Evolutionary conservation across 805 yeast genomes (phyloP).

Genomic region (Wickerhamiella lipophila): DNA sequence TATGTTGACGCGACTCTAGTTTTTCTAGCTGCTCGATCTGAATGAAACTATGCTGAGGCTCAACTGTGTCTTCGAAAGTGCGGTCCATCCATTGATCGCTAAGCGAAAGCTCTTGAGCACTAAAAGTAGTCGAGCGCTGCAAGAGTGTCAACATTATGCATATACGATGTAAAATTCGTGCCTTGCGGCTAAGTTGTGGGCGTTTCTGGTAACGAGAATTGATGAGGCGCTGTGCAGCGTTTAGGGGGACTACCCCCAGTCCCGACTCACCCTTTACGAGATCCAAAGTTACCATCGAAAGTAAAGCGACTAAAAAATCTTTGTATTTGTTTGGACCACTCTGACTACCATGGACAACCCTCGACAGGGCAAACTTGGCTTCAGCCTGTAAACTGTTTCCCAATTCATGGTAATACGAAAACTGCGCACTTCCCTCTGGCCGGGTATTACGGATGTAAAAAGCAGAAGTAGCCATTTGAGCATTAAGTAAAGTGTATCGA

Average conservation of each 20-base stretch:
- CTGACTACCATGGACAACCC: constrained; percentile 37
- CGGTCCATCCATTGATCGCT: constrained; percentile 22
- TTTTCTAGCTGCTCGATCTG: constrained; percentile 11
- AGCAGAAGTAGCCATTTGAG: constrained; percentile 68
- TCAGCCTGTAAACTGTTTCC: constrained; percentile 66
- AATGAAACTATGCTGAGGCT: constrained; percentile 10
- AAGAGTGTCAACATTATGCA: constrained; percentile 61
- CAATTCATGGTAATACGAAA: constrained; percentile 55
- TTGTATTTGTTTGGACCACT: constrained; percentile 51
- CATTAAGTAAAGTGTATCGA: constrained; percentile 63
- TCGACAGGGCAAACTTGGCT: constrained; percentile 54
- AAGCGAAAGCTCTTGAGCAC: background rate
- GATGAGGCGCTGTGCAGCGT: constrained; percentile 65
- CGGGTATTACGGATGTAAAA: constrained; percentile 66
- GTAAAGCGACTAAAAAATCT: constrained; percentile 67
- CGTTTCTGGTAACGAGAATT: constrained; percentile 54
- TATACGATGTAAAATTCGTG: constrained; percentile 62
- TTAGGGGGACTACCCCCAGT: constrained; percentile 63
- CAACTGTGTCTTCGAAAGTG: constrained; percentile 21
- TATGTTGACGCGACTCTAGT: constrained; percentile 13
- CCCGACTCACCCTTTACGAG: constrained; percentile 86
- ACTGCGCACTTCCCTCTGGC: constrained; percentile 50
- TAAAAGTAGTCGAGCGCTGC: constrained; percentile 58
- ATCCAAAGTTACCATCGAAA: constrained; percentile 80
- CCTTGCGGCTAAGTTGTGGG: constrained; percentile 59